These are phyloP conservation scores for Carpinus fangiana DNA, from an alignment of 306 rosid species.

Conservation along the genomic window DNA sequence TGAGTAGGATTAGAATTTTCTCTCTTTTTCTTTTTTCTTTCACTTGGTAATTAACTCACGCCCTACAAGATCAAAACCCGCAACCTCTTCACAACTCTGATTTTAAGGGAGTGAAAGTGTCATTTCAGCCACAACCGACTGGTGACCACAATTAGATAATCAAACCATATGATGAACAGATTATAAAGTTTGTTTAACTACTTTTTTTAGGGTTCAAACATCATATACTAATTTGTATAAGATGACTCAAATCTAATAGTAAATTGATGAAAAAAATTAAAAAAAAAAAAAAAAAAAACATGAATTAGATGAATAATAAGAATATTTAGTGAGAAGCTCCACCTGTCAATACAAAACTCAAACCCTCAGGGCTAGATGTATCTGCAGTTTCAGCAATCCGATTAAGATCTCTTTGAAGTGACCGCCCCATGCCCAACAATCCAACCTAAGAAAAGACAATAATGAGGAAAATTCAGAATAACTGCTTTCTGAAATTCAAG, in stretches of 20 bases:
- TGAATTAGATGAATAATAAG: constrained; percentile 9
- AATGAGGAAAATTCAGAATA: constrained; percentile 18
- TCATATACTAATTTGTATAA: not conserved
- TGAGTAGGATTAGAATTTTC: not conserved
- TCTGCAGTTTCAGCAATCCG: constrained; percentile 92
- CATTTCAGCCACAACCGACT: not conserved
- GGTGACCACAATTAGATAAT: not conserved
- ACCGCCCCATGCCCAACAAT: constrained; percentile 84
- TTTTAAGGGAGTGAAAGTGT: not conserved
- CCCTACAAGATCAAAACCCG: not conserved
- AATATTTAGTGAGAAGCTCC: constrained; percentile 27
- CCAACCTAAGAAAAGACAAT: constrained; percentile 64
- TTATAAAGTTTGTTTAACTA: not conserved
- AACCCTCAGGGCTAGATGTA: constrained; percentile 80
- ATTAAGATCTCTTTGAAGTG: constrained; percentile 83
- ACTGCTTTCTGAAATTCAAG: constrained; percentile 13
- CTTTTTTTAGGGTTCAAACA: not conserved
- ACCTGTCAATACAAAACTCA: constrained; percentile 89
- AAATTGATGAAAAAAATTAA: not conserved
- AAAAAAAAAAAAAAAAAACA: constrained; percentile 14
- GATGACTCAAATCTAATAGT: constrained; percentile 1
- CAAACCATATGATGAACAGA: not conserved
- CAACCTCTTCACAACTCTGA: not conserved
- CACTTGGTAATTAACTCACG: not conserved
- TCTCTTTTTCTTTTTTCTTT: not conserved